Evolutionary conservation across 1,284 basidiomycete genomes (phyloP).

Genomic region (Marasmius oreades): DNA sequence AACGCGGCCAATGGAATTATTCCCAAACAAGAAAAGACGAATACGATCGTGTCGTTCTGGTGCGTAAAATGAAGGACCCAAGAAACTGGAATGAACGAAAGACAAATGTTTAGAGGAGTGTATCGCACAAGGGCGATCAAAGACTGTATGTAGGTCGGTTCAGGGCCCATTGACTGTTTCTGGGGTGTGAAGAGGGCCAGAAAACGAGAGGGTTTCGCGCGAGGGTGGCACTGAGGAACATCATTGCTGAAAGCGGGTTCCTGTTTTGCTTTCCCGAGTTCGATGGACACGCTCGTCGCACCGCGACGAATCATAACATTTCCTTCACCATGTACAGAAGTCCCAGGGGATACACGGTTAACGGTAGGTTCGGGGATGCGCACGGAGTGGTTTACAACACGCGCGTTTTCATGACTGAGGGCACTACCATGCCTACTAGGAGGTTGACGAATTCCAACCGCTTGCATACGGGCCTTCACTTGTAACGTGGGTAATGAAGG

Average conservation of each 20-base stretch:
- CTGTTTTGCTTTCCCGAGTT: neutral
- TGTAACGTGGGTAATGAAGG: constrained; percentile 6
- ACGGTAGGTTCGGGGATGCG: neutral
- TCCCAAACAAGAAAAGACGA: constrained; percentile 47
- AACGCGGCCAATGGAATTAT: constrained; percentile 53
- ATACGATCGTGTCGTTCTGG: constrained; percentile 47
- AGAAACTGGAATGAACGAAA: constrained; percentile 51
- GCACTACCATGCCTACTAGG: neutral
- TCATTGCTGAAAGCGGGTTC: neutral
- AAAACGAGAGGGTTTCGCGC: constrained; percentile 17
- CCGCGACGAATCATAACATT: neutral
- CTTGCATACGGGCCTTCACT: constrained; percentile 2
- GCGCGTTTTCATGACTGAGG: neutral
- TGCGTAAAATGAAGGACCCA: constrained; percentile 57
- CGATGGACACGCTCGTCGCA: neutral
- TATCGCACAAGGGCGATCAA: constrained; percentile 35
- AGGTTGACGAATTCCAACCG: neutral
- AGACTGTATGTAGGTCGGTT: constrained; percentile 34
- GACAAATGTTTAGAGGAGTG: constrained; percentile 41
- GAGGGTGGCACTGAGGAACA: neutral
- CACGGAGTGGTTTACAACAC: neutral
- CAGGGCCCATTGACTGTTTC: constrained; percentile 28
- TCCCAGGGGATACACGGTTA: neutral
- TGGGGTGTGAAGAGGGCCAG: constrained; percentile 33
- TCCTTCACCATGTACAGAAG: neutral